These are phyloP conservation scores for Austroboletus festivus DNA, from an alignment of 768 basidiomycete genomes.

Conservation along the genomic window DNA sequence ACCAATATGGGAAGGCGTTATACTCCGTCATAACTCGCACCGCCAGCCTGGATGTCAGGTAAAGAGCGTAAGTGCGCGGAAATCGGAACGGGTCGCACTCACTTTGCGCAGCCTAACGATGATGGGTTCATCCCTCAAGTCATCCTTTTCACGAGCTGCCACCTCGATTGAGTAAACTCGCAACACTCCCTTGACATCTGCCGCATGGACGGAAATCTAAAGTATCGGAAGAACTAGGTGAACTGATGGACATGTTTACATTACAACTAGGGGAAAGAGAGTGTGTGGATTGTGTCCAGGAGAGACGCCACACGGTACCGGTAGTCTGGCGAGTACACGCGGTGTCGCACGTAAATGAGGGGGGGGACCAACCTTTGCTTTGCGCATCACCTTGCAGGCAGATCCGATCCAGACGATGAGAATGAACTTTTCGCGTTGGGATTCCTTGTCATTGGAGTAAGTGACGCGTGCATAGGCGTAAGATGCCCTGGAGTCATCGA, in stretches of 20 bases:
- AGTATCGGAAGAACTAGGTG: constrained; percentile 16
- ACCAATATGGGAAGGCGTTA: constrained; percentile 34
- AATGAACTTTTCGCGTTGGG: constrained; percentile 84
- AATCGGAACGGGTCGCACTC: constrained; percentile 24
- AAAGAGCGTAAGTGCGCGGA: constrained; percentile 6
- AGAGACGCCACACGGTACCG: constrained; percentile 6
- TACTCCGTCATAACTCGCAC: constrained; percentile 86
- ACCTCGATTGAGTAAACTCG: constrained; percentile 85
- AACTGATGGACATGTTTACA: constrained; percentile 27
- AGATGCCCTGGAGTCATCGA: constrained; percentile 74
- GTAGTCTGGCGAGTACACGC: constrained; percentile 12
- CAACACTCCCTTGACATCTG: constrained; percentile 82
- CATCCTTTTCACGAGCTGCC: constrained; percentile 75
- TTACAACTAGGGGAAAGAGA: constrained; percentile 23
- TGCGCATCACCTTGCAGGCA: constrained; percentile 85
- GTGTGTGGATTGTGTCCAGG: constrained; percentile 22
- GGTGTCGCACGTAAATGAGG: constrained; percentile 16
- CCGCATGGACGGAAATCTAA: constrained; percentile 88
- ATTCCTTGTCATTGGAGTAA: constrained; percentile 86
- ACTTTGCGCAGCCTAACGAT: constrained; percentile 80
- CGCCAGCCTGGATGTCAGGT: constrained; percentile 60
- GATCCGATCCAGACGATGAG: constrained; percentile 82
- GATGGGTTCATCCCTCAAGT: constrained; percentile 86
- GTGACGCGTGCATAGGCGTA: constrained; percentile 82
- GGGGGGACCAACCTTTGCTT: constrained; percentile 66